These are phyloP conservation scores for Fraxinus pennsylvanica DNA, from an alignment of 257 asterid genomes.

Conservation along the genomic window DNA sequence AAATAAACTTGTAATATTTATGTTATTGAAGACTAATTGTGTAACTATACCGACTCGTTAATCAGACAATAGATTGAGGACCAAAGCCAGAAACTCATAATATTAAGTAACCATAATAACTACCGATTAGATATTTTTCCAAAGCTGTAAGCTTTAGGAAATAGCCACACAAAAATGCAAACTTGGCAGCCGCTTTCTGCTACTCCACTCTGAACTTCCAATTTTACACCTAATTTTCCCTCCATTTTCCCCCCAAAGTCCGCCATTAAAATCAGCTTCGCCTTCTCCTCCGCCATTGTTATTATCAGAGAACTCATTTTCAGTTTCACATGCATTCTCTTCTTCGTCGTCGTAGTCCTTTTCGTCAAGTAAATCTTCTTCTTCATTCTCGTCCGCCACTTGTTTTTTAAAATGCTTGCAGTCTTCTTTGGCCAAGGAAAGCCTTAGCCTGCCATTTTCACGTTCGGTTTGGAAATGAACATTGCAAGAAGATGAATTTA, in stretches of 20 bases:
- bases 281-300: neutral
- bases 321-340: neutral
- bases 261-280: conserved; percentile 22
- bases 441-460: conserved; percentile 67
- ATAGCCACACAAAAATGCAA: conserved; percentile 57
- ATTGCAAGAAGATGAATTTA: conserved; percentile 21
- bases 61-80: too few species aligned
- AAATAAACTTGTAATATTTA: too few species aligned
- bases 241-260: conserved; percentile 25
- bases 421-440: conserved; percentile 34
- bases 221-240: conserved; percentile 37
- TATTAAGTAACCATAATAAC: conserved; percentile 52
- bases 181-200: conserved; percentile 35
- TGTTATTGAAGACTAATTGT: too few species aligned
- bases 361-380: neutral
- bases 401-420: neutral
- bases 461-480: conserved; percentile 56
- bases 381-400: neutral
- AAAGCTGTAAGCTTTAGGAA: conserved; percentile 39
- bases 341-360: conserved; percentile 3
- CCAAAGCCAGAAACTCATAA: conserved; percentile 10
- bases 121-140: conserved; percentile 6
- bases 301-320: neutral
- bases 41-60: too few species aligned
- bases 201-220: conserved; percentile 40